Conservation (phyloP, 1,284 basidiomycete species). For the Pseudozyma pruni region DNA sequence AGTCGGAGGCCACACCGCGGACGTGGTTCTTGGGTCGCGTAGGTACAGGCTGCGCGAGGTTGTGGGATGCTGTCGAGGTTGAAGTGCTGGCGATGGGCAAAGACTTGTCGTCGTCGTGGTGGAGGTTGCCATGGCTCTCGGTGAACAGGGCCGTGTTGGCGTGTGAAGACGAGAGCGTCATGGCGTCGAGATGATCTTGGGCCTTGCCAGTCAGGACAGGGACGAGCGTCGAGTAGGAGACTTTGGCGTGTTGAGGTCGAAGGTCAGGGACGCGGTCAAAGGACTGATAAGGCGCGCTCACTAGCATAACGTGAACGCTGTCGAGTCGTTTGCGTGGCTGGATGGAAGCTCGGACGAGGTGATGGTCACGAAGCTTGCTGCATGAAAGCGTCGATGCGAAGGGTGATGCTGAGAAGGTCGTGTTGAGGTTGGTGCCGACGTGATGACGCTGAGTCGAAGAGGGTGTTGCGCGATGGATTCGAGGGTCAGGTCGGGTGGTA, state of each 20-base stretch:
- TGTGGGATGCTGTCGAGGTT: slow-evolving; percentile 7
- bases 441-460: not conserved
- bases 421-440: not conserved
- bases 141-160: slow-evolving; percentile 20
- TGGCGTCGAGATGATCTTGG: slow-evolving; percentile 13
- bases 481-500: too few relatives aligned
- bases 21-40: slow-evolving; percentile 47
- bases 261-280: slow-evolving; percentile 23
- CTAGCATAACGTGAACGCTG: slow-evolving; percentile 33
- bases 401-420: not conserved
- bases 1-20: slow-evolving; percentile 43
- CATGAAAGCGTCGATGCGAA: slow-evolving; percentile 17
- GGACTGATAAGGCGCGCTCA: slow-evolving; percentile 23
- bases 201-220: not conserved
- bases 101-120: slow-evolving; percentile 1
- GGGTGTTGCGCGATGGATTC: too few relatives aligned
- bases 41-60: slow-evolving; percentile 23
- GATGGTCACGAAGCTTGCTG: slow-evolving; percentile 30
- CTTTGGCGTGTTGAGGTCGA: slow-evolving; percentile 15
- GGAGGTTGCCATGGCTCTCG: slow-evolving; percentile 14
- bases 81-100: slow-evolving; percentile 11
- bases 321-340: not conserved
- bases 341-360: slow-evolving; percentile 16
- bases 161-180: slow-evolving; percentile 35
- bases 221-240: slow-evolving; percentile 5